A percentile compares a stretch with the other conserved stretches of the same genome.
phyloP scores from a whole-genome alignment of 2,329 filamentous ascomycete species.

The Thermoascus crustaceus region DNA sequence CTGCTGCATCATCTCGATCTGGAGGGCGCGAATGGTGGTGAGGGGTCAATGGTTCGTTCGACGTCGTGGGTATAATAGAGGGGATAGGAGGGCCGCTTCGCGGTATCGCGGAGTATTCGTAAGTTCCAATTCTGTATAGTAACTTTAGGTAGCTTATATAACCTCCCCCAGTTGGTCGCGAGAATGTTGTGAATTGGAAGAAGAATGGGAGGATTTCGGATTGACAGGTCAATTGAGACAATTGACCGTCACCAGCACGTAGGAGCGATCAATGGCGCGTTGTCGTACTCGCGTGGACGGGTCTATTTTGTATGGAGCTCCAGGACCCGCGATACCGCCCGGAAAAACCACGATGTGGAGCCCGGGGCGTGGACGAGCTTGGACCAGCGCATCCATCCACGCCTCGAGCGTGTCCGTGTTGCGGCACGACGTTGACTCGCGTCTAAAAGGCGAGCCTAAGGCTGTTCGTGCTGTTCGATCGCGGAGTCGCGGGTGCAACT shows the following conservation, averaged over 20 bases:
- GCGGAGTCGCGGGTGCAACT: no score
- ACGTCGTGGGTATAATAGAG: slow-evolving; percentile 4
- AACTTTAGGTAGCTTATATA: no score
- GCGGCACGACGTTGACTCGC: slow-evolving; percentile 2
- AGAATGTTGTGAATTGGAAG: no score
- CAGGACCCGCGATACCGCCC: slow-evolving; percentile 8
- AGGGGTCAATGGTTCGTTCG: background rate
- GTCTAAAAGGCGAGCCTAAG: background rate
- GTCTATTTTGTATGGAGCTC: slow-evolving; percentile 5
- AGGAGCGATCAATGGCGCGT: background rate
- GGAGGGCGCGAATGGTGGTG: background rate
- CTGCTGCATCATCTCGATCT: slow-evolving; percentile 14
- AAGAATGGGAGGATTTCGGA: background rate
- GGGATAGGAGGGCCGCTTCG: background rate
- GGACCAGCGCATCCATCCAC: slow-evolving; percentile 9
- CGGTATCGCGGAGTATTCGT: background rate
- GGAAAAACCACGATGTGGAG: slow-evolving; percentile 8
- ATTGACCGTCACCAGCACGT: background rate
- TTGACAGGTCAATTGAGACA: background rate
- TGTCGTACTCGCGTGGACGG: slow-evolving; percentile 9
- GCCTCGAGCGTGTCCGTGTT: slow-evolving; percentile 8
- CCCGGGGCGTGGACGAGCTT: slow-evolving; percentile 4
- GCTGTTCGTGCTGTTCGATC: background rate
- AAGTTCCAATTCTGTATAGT: slow-evolving; percentile 1
- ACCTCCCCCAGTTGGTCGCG: no score